Conservation (phyloP, 2,329 filamentous ascomycete species). For the Aspergillus unguis region DNA sequence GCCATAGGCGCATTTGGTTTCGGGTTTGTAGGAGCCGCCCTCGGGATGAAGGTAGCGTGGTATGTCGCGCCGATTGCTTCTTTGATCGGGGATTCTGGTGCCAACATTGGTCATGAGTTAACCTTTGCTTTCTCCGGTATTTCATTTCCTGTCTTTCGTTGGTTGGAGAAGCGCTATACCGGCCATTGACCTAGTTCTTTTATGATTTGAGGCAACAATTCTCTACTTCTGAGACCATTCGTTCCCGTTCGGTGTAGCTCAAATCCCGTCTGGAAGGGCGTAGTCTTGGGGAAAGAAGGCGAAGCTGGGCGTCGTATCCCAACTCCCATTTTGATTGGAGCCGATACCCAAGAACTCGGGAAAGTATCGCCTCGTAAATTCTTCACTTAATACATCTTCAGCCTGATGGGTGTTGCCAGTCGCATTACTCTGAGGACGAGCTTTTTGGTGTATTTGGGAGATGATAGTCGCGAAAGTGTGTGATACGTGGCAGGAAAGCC, state of each 20-base stretch:
- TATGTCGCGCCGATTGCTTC: slow-evolving; percentile 33
- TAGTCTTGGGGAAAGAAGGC: slow-evolving; percentile 9
- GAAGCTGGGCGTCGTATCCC: slow-evolving; percentile 29
- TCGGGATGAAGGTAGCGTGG: slow-evolving; percentile 37
- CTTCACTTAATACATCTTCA: slow-evolving; percentile 14
- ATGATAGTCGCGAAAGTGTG: slow-evolving; percentile 42
- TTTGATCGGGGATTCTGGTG: slow-evolving; percentile 29
- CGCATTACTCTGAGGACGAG: slow-evolving; percentile 25
- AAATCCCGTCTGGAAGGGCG: background rate
- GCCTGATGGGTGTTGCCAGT: background rate
- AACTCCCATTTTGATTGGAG: slow-evolving; percentile 24
- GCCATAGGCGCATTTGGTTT: slow-evolving; percentile 32
- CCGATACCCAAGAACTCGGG: slow-evolving; percentile 34
- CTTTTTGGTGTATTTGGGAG: slow-evolving; percentile 28
- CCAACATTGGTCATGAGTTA: slow-evolving; percentile 36
- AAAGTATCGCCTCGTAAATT: slow-evolving; percentile 26
- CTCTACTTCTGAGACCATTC: no score
- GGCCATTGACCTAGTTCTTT: slow-evolving; percentile 17
- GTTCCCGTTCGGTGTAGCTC: no score
- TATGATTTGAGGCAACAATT: background rate
- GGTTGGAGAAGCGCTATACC: slow-evolving; percentile 27
- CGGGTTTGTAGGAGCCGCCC: slow-evolving; percentile 32
- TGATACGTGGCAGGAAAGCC: slow-evolving; percentile 42
- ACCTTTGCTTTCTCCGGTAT: slow-evolving; percentile 31
- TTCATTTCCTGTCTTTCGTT: slow-evolving; percentile 29